Evolutionary conservation across 495 filamentous ascomycete species (phyloP).

Genomic region (Aspergillus campestris): DNA sequence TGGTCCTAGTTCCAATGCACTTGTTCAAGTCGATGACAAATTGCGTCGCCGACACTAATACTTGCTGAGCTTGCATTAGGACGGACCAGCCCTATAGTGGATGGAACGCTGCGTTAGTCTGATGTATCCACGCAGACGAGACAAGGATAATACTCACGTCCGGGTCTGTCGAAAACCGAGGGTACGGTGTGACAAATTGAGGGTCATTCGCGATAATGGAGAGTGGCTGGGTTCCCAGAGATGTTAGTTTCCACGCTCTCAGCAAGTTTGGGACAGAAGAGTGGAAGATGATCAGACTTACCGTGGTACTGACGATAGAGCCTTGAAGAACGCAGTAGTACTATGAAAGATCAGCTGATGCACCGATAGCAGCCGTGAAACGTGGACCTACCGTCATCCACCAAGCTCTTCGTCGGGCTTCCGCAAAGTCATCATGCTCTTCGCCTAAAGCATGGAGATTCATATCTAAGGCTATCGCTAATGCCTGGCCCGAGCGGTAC

Average conservation of each 20-base stretch:
- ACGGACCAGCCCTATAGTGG: constrained; percentile 41
- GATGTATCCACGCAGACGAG: neutral
- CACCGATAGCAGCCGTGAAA: neutral
- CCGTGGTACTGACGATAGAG: constrained; percentile 52
- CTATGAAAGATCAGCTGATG: constrained; percentile 14
- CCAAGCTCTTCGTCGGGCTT: constrained; percentile 50
- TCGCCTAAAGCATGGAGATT: constrained; percentile 38
- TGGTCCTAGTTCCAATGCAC: constrained; percentile 25
- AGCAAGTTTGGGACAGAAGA: neutral
- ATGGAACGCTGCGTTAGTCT: constrained; percentile 5
- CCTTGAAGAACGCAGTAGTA: constrained; percentile 53
- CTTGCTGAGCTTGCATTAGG: constrained; percentile 50
- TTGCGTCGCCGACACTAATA: constrained; percentile 46
- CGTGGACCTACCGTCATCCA: constrained; percentile 48
- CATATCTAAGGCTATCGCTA: constrained; percentile 45
- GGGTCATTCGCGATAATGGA: constrained; percentile 47
- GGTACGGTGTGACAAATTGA: constrained; percentile 49
- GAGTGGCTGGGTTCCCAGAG: constrained; percentile 28
- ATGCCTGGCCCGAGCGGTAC: constrained; percentile 47
- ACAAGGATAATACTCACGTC: constrained; percentile 31
- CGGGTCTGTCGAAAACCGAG: constrained; percentile 42
- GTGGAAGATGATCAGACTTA: constrained; percentile 19
- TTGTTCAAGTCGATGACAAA: constrained; percentile 47
- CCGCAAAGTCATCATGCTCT: constrained; percentile 42
- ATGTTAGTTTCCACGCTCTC: constrained; percentile 1